These are phyloP conservation scores for Clarireedia paspali DNA, from an alignment of 2,329 filamentous ascomycete species.

Conservation along the genomic window DNA sequence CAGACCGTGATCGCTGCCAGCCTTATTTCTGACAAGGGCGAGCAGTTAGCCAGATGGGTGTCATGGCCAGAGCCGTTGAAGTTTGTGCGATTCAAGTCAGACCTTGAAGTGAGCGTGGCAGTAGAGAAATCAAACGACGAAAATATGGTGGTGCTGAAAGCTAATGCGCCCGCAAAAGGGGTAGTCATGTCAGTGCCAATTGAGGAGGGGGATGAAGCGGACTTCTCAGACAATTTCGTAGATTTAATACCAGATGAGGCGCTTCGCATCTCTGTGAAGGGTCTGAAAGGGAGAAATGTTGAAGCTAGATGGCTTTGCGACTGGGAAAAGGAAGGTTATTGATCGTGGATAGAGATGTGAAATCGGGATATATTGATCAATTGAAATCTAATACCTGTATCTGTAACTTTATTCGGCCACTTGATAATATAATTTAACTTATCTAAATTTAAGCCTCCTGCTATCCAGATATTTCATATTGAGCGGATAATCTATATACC, in stretches of 20 bases:
- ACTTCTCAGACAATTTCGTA: conserved; percentile 59
- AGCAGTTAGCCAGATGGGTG: conserved; percentile 51
- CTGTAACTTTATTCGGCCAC: too few species aligned
- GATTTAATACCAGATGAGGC: conserved; percentile 59
- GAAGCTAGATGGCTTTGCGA: conserved; percentile 43
- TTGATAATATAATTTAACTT: too few species aligned
- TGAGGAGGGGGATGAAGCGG: conserved; percentile 47
- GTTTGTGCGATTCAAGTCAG: conserved; percentile 50
- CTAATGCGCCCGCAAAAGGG: conserved; percentile 57
- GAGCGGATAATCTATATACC: too few species aligned
- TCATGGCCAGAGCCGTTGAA: conserved; percentile 68
- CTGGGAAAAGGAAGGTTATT: conserved; percentile 15
- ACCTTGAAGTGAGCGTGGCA: conserved; percentile 36
- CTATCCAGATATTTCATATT: too few species aligned
- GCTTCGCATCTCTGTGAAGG: conserved; percentile 42
- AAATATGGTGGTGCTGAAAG: conserved; percentile 39
- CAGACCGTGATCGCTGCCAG: conserved; percentile 53
- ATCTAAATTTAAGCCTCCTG: too few species aligned
- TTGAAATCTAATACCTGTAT: too few species aligned
- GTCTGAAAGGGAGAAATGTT: conserved; percentile 38
- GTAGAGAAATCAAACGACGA: conserved; percentile 20
- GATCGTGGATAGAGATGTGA: neutral
- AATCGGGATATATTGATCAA: neutral
- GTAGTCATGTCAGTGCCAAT: conserved; percentile 34
- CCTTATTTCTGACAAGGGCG: conserved; percentile 36